Evolutionary conservation across 2,329 filamentous ascomycete species (phyloP).

Genomic region (Hymenoscyphus albidus): DNA sequence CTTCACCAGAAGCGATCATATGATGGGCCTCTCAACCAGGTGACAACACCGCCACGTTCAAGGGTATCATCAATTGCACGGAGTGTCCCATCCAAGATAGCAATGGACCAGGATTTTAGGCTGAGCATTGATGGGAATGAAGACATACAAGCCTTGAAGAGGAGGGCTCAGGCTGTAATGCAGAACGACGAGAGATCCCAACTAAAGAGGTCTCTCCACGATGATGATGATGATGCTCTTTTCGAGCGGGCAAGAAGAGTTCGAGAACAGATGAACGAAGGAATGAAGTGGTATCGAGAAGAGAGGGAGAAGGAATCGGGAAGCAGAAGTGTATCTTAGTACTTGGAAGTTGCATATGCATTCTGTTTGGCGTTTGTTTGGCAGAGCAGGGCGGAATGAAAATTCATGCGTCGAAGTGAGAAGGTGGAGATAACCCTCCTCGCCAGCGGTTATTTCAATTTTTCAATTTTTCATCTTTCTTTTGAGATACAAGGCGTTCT

Average conservation of each 20-base stretch:
- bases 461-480: neutral
- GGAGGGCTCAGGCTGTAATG: constrained; percentile 27
- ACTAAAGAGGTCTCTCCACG: constrained; percentile 19
- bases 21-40: constrained; percentile 24
- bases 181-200: constrained; percentile 17
- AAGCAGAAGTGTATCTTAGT: constrained; percentile 27
- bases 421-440: neutral
- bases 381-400: neutral
- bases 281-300: constrained; percentile 30
- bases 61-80: constrained; percentile 16
- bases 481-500: neutral
- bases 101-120: constrained; percentile 7
- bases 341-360: neutral
- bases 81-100: constrained; percentile 25
- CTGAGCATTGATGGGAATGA: constrained; percentile 15
- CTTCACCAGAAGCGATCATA: constrained; percentile 28
- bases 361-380: neutral
- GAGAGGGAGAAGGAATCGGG: constrained; percentile 26
- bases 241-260: constrained; percentile 34
- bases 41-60: constrained; percentile 19
- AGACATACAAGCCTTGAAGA: constrained; percentile 26
- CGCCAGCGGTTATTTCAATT: neutral
- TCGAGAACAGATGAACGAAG: constrained; percentile 36
- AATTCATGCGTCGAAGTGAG: neutral
- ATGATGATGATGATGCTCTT: constrained; percentile 28